A percentile compares a stretch with the other conserved stretches of the same genome.
These are phyloP conservation scores for Phytophthora ohioensis DNA, from an alignment of 352 stramenopile species.

Conservation along the genomic window DNA sequence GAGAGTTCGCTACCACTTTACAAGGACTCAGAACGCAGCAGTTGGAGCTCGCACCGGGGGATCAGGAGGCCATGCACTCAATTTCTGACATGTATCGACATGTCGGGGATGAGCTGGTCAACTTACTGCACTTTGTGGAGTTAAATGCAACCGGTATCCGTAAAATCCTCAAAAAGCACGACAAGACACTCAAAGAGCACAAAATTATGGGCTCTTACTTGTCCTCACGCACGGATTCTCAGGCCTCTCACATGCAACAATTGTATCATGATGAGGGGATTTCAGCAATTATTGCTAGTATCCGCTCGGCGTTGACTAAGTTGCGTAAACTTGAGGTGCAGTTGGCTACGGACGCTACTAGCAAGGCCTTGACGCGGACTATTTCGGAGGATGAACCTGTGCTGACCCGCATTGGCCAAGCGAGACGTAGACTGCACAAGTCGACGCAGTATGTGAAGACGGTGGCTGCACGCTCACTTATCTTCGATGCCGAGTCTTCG, in stretches of 20 bases:
- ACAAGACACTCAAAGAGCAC: constrained; percentile 84
- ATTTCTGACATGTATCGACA: constrained; percentile 70
- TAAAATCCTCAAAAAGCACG: constrained; percentile 93
- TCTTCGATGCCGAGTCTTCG: constrained; percentile 84
- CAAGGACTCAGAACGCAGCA: constrained; percentile 62
- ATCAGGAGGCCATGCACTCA: constrained; percentile 77
- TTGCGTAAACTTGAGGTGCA: constrained; percentile 64
- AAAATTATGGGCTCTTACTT: constrained; percentile 91
- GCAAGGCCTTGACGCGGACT: constrained; percentile 46
- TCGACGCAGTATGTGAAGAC: constrained; percentile 89
- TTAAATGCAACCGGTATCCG: constrained; percentile 89
- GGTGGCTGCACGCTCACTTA: constrained; percentile 81
- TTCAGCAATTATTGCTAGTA: constrained; percentile 88
- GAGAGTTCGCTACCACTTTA: constrained; percentile 82
- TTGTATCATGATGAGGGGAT: constrained; percentile 90
- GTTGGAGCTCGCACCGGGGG: constrained; percentile 38
- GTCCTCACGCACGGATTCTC: constrained; percentile 80
- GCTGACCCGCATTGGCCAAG: constrained; percentile 73
- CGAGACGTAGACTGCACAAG: constrained; percentile 72
- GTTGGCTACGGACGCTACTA: constrained; percentile 33
- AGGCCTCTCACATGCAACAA: constrained; percentile 86
- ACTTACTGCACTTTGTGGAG: constrained; percentile 87
- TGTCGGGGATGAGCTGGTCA: constrained; percentile 84
- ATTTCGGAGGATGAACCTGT: constrained; percentile 86
- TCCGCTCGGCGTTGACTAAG: constrained; percentile 72